These are phyloP conservation scores for Sporobolus alterniflorus DNA, from an alignment of 202 grass and related monocot genomes.

Conservation along the genomic window DNA sequence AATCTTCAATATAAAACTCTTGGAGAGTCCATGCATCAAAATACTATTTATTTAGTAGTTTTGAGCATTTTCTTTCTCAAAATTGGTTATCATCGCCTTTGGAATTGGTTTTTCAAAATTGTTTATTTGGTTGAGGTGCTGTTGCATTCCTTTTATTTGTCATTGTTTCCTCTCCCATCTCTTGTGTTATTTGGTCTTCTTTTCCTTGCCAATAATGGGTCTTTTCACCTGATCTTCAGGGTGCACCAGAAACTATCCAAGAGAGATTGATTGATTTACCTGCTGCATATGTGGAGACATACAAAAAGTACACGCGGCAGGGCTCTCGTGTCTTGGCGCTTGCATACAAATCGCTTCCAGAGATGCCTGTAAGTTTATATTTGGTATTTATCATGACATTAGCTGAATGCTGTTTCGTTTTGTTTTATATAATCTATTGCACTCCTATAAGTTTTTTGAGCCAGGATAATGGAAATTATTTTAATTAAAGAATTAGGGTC, in stretches of 20 bases:
- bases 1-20: background rate
- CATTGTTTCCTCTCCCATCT: background rate
- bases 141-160: background rate
- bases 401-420: background rate
- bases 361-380: slow-evolving; percentile 87
- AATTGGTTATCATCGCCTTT: background rate
- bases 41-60: background rate
- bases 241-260: slow-evolving; percentile 98
- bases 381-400: slow-evolving; percentile 4
- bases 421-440: slow-evolving; percentile 1
- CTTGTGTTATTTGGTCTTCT: slow-evolving; percentile 6
- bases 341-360: slow-evolving; percentile 90
- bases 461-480: background rate
- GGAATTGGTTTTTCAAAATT: background rate
- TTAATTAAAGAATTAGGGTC: background rate
- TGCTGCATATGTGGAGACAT: slow-evolving; percentile 88
- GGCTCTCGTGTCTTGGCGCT: slow-evolving; percentile 97
- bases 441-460: background rate
- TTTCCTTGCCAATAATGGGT: background rate
- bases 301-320: slow-evolving; percentile 95
- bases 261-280: slow-evolving; percentile 91
- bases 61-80: background rate
- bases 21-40: background rate
- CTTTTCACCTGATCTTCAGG: slow-evolving; percentile 53
- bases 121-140: background rate